phyloP scores from a whole-genome alignment of 2,329 filamentous ascomycete genomes.

The Pleomassaria siparia region DNA sequence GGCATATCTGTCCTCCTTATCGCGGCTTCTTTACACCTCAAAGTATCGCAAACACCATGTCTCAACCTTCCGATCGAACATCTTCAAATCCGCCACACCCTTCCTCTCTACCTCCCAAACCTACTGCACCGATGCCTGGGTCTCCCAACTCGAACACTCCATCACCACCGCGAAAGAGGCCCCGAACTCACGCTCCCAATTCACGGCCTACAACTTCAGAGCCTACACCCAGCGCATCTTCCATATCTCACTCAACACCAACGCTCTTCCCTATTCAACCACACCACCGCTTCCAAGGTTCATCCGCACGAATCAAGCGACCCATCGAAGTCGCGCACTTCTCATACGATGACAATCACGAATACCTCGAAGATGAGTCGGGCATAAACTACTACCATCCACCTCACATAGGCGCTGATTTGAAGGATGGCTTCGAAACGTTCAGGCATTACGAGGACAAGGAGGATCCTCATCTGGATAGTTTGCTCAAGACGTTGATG shows the following conservation, averaged over 20 bases:
- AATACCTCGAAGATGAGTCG: constrained; percentile 73
- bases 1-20: neutral
- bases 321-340: constrained; percentile 85
- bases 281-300: constrained; percentile 35
- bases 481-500: constrained; percentile 74
- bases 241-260: constrained; percentile 3
- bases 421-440: constrained; percentile 77
- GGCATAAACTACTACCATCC: constrained; percentile 89
- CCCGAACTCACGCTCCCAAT: constrained; percentile 15
- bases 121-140: constrained; percentile 3
- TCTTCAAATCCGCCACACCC: neutral
- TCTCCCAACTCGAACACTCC: constrained; percentile 10
- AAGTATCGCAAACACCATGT: neutral
- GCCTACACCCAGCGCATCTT: neutral
- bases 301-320: constrained; percentile 37
- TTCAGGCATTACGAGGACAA: constrained; percentile 83
- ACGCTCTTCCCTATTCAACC: constrained; percentile 33
- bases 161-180: constrained; percentile 33
- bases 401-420: constrained; percentile 67
- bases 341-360: constrained; percentile 84
- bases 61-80: neutral
- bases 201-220: neutral
- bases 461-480: constrained; percentile 83
- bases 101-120: neutral
- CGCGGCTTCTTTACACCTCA: neutral